A percentile compares a stretch with the other conserved stretches of the same genome.
Conservation (phyloP, 2,329 filamentous ascomycete genomes). For the Intubia oerlemansii region DNA sequence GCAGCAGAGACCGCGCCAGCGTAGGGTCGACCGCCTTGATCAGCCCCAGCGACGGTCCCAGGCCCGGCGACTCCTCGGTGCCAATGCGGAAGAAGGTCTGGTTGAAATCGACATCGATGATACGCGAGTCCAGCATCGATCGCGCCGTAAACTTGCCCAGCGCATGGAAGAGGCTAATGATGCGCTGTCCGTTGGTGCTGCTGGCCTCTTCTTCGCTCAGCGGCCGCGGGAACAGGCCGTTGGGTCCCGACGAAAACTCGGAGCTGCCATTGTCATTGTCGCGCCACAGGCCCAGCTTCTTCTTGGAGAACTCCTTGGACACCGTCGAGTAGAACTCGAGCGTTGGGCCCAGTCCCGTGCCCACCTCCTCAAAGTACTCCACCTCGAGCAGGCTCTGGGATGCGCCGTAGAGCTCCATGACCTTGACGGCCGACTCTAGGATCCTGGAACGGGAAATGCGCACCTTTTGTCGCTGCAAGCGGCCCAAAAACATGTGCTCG, state of each 20-base stretch:
- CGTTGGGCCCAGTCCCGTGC: slow-evolving; percentile 84
- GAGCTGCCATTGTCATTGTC: slow-evolving; percentile 57
- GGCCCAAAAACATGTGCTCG: slow-evolving; percentile 75
- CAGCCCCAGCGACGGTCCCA: slow-evolving; percentile 70
- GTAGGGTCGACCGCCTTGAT: slow-evolving; percentile 77
- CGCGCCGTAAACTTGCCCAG: slow-evolving; percentile 94
- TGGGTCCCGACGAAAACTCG: slow-evolving; percentile 66
- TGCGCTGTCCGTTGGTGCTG: slow-evolving; percentile 64
- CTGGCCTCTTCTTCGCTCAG: slow-evolving; percentile 58
- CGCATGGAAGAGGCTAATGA: slow-evolving; percentile 74
- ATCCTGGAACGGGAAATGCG: slow-evolving; percentile 89
- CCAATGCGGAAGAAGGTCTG: slow-evolving; percentile 93
- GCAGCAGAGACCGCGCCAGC: slow-evolving; percentile 64
- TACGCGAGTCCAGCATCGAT: slow-evolving; percentile 94
- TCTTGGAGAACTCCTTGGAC: slow-evolving; percentile 91
- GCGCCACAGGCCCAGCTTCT: slow-evolving; percentile 91
- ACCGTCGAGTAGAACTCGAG: slow-evolving; percentile 96
- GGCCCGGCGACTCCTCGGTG: slow-evolving; percentile 39
- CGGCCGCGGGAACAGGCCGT: slow-evolving; percentile 79
- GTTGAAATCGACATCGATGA: slow-evolving; percentile 95
- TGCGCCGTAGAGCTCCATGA: slow-evolving; percentile 97
- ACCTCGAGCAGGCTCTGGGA: slow-evolving; percentile 91
- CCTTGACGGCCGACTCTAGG: slow-evolving; percentile 87
- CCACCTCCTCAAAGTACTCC: slow-evolving; percentile 97
- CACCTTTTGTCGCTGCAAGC: slow-evolving; percentile 92